Percentiles rank a stretch among this genome's conserved stretches.
phyloP scores from a whole-genome alignment of 1,139 yeast genomes.

The Geotrichum aggregatum region DNA sequence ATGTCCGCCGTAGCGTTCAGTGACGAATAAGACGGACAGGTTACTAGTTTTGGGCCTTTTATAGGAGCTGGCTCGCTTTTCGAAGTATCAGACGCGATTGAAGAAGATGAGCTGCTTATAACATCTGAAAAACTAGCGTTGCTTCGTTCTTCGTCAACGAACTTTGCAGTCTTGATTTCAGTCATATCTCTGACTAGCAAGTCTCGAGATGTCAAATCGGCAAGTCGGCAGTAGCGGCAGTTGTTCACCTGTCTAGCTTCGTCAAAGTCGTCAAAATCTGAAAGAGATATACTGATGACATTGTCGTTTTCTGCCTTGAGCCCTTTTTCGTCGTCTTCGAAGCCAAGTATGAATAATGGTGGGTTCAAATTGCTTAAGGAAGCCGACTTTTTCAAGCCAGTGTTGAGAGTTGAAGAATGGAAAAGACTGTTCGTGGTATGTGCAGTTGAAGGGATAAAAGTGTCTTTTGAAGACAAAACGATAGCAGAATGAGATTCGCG shows the following conservation, averaged over 20 bases:
- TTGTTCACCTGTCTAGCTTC: not conserved
- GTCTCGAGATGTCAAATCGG: not conserved
- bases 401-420: not conserved
- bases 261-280: conserved; percentile 1
- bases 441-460: not conserved
- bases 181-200: not conserved
- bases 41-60: not conserved
- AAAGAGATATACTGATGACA: not conserved
- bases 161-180: not conserved
- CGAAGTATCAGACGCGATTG: not conserved
- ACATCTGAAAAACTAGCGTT: not conserved
- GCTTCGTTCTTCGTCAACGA: not conserved
- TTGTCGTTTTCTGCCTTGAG: not conserved
- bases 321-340: not conserved
- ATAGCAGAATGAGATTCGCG: conserved; percentile 1
- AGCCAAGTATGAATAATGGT: not conserved
- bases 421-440: not conserved
- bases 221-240: conserved; percentile 4
- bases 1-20: conserved; percentile 8
- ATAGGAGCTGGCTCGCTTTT: not conserved
- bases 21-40: conserved; percentile 7
- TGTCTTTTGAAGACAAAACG: not conserved
- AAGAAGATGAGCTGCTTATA: not conserved
- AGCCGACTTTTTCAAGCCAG: not conserved
- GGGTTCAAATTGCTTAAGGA: not conserved